These are phyloP conservation scores for Russula emetica DNA, from an alignment of 768 basidiomycete genomes.

Conservation along the genomic window DNA sequence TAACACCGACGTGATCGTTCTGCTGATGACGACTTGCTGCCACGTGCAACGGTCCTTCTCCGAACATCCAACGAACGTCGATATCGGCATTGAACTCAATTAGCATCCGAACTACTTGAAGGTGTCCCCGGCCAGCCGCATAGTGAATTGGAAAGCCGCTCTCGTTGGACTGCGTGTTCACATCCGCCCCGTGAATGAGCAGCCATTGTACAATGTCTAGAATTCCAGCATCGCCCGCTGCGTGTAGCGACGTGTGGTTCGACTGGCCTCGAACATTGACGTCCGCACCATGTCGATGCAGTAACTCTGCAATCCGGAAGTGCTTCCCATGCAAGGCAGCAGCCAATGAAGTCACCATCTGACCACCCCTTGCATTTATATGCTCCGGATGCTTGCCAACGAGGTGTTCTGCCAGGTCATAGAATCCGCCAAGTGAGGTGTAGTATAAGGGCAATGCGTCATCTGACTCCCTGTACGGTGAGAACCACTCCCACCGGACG, in stretches of 20 bases:
- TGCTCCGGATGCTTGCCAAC: neutral
- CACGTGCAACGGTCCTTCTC: neutral
- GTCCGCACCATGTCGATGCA: neutral
- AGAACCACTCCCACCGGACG: accelerated
- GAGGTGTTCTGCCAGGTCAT: neutral
- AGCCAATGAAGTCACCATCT: neutral
- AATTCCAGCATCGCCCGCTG: accelerated
- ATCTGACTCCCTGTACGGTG: accelerated
- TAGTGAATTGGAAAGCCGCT: neutral
- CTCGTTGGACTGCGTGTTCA: neutral
- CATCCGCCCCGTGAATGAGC: neutral
- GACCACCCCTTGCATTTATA: neutral
- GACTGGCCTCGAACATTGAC: neutral
- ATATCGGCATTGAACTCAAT: neutral
- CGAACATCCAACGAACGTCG: neutral
- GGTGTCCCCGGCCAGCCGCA: neutral
- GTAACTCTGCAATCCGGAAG: neutral
- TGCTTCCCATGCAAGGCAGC: neutral
- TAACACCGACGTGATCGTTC: neutral
- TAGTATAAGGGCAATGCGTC: neutral
- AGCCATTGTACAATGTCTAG: neutral
- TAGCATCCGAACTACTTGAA: neutral
- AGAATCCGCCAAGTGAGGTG: slow-evolving; percentile 6
- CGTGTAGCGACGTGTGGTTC: accelerated
- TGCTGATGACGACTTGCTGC: neutral